These are phyloP conservation scores for Volvox reticuliferus DNA, from an alignment of 139 green algal species.

Conservation along the genomic window DNA sequence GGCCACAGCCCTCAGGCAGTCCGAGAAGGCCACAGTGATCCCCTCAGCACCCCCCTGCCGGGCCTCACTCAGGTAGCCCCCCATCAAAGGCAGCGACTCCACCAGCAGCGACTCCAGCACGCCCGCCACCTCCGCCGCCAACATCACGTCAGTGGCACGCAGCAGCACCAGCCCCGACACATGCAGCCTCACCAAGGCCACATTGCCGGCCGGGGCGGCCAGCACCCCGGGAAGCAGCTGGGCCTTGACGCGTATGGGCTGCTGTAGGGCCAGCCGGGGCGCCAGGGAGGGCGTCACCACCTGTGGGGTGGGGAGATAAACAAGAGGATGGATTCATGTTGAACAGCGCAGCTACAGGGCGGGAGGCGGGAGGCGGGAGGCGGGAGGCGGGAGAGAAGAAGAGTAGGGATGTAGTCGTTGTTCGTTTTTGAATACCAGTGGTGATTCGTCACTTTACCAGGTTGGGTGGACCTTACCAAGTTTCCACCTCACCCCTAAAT, in stretches of 20 bases:
- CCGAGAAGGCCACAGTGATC: conserved; percentile 8
- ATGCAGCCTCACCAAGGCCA: conserved; percentile 16
- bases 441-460: no score
- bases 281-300: not conserved
- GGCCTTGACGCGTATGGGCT: not conserved
- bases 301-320: not conserved
- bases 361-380: no score
- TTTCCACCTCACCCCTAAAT: no score
- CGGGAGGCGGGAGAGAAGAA: no score
- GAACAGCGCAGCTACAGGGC: no score
- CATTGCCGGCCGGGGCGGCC: not conserved
- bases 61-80: conserved; percentile 21
- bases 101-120: conserved; percentile 32
- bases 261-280: conserved; percentile 6
- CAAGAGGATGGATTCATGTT: no score
- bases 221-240: conserved; percentile 26
- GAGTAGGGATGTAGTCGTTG: no score
- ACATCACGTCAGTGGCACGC: not conserved
- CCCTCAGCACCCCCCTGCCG: conserved; percentile 3
- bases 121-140: not conserved
- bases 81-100: not conserved
- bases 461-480: no score
- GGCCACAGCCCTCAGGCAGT: conserved; percentile 2
- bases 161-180: conserved; percentile 9
- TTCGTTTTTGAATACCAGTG: no score